Evolutionary conservation across 2,329 filamentous ascomycete species (phyloP).

Genomic region (Microdochium bolleyi): DNA sequence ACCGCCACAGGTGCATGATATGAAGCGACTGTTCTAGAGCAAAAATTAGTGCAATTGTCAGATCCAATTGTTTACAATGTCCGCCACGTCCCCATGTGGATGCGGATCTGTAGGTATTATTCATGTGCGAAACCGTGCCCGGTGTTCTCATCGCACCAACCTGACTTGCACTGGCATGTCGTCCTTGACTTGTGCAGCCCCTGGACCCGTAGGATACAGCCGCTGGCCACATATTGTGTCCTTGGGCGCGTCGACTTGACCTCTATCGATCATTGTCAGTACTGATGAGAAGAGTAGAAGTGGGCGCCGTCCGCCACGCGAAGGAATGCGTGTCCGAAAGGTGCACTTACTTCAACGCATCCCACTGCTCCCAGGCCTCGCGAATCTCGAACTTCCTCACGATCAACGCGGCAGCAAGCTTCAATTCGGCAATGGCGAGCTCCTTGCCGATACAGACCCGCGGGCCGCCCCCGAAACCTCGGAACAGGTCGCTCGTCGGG

Average conservation of each 20-base stretch:
- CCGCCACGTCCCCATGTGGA: no score
- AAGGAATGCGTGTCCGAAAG: background rate
- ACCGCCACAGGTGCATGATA: no score
- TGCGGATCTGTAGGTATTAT: no score
- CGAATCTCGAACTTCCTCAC: constrained; percentile 41
- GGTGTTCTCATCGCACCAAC: no score
- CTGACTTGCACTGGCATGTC: background rate
- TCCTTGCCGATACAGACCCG: constrained; percentile 42
- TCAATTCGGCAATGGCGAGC: constrained; percentile 42
- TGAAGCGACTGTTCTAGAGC: no score
- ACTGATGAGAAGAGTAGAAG: background rate
- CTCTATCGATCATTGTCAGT: background rate
- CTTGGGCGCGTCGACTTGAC: background rate
- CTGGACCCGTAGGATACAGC: background rate
- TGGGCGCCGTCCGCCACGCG: no score
- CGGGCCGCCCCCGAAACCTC: constrained; percentile 39
- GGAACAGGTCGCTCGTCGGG: constrained; percentile 33
- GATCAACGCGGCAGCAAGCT: constrained; percentile 36
- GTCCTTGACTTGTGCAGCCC: constrained; percentile 1
- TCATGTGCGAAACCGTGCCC: no score
- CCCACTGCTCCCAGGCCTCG: constrained; percentile 24
- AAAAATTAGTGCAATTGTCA: no score
- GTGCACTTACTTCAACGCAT: constrained; percentile 1
- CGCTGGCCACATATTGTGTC: background rate
- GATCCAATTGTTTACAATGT: no score